Evolutionary conservation across 2,329 filamentous ascomycete species (phyloP), one percentile per base, ranked within the genome.

Genomic region (Allantophomopsis cytisporea): DNA sequence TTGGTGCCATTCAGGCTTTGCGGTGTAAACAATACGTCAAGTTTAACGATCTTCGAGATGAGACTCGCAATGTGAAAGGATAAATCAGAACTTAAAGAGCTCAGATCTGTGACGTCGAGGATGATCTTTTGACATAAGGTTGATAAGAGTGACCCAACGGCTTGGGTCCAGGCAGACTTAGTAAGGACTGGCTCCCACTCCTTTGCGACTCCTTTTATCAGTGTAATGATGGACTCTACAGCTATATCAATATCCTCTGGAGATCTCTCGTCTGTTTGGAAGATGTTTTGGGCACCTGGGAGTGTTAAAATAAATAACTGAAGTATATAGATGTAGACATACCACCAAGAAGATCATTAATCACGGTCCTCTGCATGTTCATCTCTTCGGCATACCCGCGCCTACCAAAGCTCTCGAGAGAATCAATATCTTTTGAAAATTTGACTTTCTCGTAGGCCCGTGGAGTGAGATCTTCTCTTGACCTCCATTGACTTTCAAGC

Each of bases 331-430:
- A 14, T n/a, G 7, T 23, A 28, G 12, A 43, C 55, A 42, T 49
- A 63, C 64, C 72, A 21, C 73, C 75, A 0, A 81, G 59, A 1
- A 79, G 60, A 49, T 80, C 75, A 7, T 69, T 64, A n/a, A 81
- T 53, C 4, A 79, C 60, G 0, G 71, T 77, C 49, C 74, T 71
- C 43, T 79, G 75, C 5, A 70, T 63, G 35, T 61, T 65, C 60
- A 80, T 69, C 50, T 80, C 76, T 35, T 69, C 70, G 20, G 63
- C 64, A 51, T 80, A 80, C 35, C 74, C 74, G 30, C 74, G 66
- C 41, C 69, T 71, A 7, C 75, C 76, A 44, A 80, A 80, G 31
- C 58, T 69, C 40, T 71, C 67, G 4, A 81, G 59, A 10, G 66
- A 69, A 50, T 71, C 70, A 45, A 76, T 63, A 44, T 81, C 76